Evolutionary conservation across 805 yeast genomes (phyloP).

Genomic region (Candida hispaniensis): DNA sequence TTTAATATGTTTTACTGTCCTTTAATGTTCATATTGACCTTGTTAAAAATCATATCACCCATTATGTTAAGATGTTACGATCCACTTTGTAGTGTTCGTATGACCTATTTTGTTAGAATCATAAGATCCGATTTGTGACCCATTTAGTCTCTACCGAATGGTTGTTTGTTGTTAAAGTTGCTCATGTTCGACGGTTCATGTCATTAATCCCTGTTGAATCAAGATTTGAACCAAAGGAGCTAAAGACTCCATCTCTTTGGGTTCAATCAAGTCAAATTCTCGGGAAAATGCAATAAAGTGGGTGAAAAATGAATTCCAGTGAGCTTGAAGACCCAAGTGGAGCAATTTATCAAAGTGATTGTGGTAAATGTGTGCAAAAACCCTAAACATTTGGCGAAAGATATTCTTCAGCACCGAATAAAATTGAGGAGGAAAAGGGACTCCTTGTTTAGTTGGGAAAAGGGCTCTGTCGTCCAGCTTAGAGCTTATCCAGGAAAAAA

Average conservation of each 20-base stretch:
- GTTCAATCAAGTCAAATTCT: constrained; percentile 73
- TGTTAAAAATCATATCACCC: no score
- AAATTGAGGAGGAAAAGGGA: constrained; percentile 81
- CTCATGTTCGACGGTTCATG: no score
- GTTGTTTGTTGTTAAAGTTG: no score
- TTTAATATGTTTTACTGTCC: no score
- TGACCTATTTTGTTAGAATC: no score
- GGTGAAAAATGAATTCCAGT: constrained; percentile 95
- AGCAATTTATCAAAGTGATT: constrained; percentile 89
- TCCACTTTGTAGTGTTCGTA: no score
- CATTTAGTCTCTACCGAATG: no score
- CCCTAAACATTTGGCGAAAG: constrained; percentile 83
- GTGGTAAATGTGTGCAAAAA: constrained; percentile 89
- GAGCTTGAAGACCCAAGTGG: constrained; percentile 90
- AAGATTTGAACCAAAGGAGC: constrained; percentile 63
- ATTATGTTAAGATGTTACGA: no score
- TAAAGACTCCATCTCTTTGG: constrained; percentile 70
- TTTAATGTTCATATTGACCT: no score
- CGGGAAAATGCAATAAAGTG: constrained; percentile 82
- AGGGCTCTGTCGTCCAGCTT: constrained; percentile 81
- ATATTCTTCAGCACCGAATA: constrained; percentile 76
- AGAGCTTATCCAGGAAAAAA: constrained; percentile 77
- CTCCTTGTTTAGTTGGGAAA: constrained; percentile 85
- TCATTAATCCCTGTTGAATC: constrained; percentile 79
- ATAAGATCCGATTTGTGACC: no score